phyloP scores from a whole-genome alignment of 257 asterid genomes.

The Vinca minor region DNA sequence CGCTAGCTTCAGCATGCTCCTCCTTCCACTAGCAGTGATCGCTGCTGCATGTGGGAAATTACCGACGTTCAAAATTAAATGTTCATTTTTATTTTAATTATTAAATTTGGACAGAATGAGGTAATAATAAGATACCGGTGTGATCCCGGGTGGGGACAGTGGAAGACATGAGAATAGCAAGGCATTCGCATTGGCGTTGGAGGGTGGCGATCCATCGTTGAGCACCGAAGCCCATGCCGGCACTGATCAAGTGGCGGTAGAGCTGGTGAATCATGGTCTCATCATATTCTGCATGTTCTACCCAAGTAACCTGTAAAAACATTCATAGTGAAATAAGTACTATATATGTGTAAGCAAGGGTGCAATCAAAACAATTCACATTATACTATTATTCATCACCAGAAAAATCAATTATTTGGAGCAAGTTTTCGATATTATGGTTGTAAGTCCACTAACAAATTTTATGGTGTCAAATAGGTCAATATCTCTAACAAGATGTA shows the following conservation, averaged over 20 bases:
- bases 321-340: not conserved
- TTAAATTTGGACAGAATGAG: too few species aligned
- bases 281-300: conserved; percentile 87
- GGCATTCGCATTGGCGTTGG: conserved; percentile 82
- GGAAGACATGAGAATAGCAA: conserved; percentile 82
- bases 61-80: not conserved
- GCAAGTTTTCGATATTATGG: not conserved
- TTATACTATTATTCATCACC: too few species aligned
- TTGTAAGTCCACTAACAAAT: too few species aligned
- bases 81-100: not conserved
- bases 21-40: conserved; percentile 62
- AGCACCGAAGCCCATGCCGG: conserved; percentile 92
- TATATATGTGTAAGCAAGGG: too few species aligned
- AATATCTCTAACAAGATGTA: too few species aligned
- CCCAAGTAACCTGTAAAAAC: conserved; percentile 66
- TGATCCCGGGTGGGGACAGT: conserved; percentile 34
- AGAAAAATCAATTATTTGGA: not conserved
- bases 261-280: conserved; percentile 61
- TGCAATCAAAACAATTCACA: too few species aligned
- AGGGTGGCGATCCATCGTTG: conserved; percentile 83
- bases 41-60: conserved; percentile 40
- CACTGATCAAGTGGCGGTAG: conserved; percentile 46
- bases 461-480: too few species aligned
- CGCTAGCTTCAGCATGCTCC: conserved; percentile 89
- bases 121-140: conserved; percentile 28